Conservation (phyloP, 257 asterid genomes). For the Nicotiana tabacum region DNA sequence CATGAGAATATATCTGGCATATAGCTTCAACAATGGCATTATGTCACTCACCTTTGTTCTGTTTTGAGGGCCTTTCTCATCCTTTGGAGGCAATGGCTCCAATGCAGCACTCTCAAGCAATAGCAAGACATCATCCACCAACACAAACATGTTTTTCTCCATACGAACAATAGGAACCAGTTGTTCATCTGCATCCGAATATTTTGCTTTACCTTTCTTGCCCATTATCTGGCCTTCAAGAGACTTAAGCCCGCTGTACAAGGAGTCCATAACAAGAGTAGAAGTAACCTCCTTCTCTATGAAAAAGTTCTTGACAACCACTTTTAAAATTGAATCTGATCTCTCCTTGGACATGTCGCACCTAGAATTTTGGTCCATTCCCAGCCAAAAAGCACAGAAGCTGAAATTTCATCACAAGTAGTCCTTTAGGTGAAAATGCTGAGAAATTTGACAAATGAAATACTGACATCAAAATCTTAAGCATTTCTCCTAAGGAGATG, state of each 20-base stretch:
- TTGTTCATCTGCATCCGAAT: slow-evolving; percentile 46
- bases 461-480: background rate
- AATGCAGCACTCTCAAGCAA: slow-evolving; percentile 85
- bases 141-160: slow-evolving; percentile 67
- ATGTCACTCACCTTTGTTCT: slow-evolving; percentile 66
- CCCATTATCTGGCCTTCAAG: slow-evolving; percentile 74
- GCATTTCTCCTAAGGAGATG: slow-evolving; percentile 4
- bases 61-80: slow-evolving; percentile 96
- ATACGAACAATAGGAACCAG: slow-evolving; percentile 57
- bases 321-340: slow-evolving; percentile 71
- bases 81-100: slow-evolving; percentile 96
- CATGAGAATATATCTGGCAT: background rate
- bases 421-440: background rate
- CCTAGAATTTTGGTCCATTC: slow-evolving; percentile 63
- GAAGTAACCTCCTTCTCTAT: slow-evolving; percentile 96
- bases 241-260: slow-evolving; percentile 90
- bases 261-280: slow-evolving; percentile 95
- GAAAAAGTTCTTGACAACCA: slow-evolving; percentile 83
- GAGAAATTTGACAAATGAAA: background rate
- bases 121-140: slow-evolving; percentile 84
- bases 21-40: background rate
- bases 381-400: slow-evolving; percentile 84
- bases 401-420: slow-evolving; percentile 36
- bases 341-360: slow-evolving; percentile 72
- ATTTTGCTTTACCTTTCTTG: slow-evolving; percentile 59